Percentiles rank a stretch among this genome's conserved stretches.
Conservation (phyloP, 768 basidiomycete species). For the Boletus subcaerulescens region DNA sequence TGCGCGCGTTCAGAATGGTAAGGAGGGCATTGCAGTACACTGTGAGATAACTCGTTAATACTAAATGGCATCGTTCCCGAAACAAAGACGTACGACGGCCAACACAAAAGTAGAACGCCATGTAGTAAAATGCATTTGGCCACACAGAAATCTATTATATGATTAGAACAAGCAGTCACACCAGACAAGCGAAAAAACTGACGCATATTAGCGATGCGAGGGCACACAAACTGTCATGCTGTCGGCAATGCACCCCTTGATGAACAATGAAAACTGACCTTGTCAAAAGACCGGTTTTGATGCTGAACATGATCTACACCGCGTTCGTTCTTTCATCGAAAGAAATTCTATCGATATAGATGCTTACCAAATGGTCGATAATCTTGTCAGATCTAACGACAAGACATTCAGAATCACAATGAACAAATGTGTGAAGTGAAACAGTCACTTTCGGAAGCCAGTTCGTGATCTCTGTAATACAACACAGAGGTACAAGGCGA, state of each 20-base stretch:
- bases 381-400: constrained; percentile 42
- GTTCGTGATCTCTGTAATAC: constrained; percentile 49
- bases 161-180: neutral
- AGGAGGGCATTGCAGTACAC: constrained; percentile 63
- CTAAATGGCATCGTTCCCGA: neutral
- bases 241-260: constrained; percentile 4
- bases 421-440: neutral
- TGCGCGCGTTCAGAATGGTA: constrained; percentile 55
- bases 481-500: constrained; percentile 45
- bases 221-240: constrained; percentile 42
- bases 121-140: constrained; percentile 50
- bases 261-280: constrained; percentile 22
- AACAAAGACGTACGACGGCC: constrained; percentile 46
- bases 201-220: constrained; percentile 53
- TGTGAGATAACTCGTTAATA: constrained; percentile 19
- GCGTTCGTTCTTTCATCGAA: neutral
- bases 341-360: neutral
- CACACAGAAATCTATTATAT: constrained; percentile 43
- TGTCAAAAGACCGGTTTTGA: constrained; percentile 39
- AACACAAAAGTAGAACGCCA: constrained; percentile 57
- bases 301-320: constrained; percentile 50
- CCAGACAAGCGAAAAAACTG: neutral
- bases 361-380: constrained; percentile 42
- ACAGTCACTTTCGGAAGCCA: constrained; percentile 42
- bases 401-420: neutral